Percentiles rank a stretch among this genome's conserved stretches.
These are phyloP conservation scores for Salvia rosmarinus DNA, from an alignment of 257 asterid species.

Conservation along the genomic window DNA sequence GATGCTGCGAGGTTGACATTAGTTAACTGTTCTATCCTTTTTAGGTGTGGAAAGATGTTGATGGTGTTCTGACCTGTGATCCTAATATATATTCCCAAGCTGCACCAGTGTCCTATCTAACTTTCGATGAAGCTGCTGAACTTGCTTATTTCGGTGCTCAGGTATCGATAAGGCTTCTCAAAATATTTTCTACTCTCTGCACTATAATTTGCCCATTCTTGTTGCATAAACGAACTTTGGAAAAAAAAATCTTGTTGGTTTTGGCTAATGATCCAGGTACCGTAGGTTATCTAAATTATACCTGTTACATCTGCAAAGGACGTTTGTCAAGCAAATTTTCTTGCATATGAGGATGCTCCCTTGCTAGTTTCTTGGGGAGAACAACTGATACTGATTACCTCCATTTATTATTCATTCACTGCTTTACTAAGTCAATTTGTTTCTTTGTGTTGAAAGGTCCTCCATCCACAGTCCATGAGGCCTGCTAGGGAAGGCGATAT, in stretches of 20 bases:
- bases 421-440: conserved; percentile 26
- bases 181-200: conserved; percentile 14
- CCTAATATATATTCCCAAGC: conserved; percentile 75
- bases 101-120: conserved; percentile 80
- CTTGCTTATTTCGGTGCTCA: conserved; percentile 88
- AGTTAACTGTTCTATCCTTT: conserved; percentile 27
- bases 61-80: conserved; percentile 97
- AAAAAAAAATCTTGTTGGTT: not conserved
- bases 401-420: conserved; percentile 5
- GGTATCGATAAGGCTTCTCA: conserved; percentile 35
- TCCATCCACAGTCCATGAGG: conserved; percentile 96
- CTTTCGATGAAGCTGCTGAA: conserved; percentile 98
- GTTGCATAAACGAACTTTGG: conserved; percentile 14
- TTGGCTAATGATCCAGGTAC: not conserved
- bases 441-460: conserved; percentile 58
- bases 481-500: conserved; percentile 95
- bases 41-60: conserved; percentile 99
- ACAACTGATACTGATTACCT: conserved; percentile 6
- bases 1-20: conserved; percentile 25
- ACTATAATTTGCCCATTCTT: conserved; percentile 4
- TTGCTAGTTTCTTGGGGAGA: conserved; percentile 27
- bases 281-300: not conserved
- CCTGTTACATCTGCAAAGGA: not conserved
- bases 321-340: not conserved
- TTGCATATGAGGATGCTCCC: conserved; percentile 7